Evolutionary conservation across 345 rosid species (phyloP).

Genomic region (Draba incana): DNA sequence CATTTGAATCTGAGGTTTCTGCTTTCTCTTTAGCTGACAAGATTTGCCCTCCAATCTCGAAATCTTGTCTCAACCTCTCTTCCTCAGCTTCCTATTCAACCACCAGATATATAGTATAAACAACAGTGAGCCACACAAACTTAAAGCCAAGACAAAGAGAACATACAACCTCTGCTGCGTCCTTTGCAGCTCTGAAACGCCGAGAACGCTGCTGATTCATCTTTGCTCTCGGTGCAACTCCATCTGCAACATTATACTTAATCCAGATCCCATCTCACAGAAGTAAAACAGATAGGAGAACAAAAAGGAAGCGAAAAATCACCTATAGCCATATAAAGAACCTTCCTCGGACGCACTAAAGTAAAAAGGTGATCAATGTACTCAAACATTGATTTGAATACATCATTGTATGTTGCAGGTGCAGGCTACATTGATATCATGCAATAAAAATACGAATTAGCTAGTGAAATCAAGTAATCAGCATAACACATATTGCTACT

Average conservation of each 20-base stretch:
- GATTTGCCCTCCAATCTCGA: constrained; percentile 63
- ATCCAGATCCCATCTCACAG: constrained; percentile 15
- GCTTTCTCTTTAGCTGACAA: constrained; percentile 71
- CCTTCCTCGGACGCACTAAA: constrained; percentile 95
- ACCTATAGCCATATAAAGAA: constrained; percentile 96
- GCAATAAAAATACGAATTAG: constrained; percentile 8
- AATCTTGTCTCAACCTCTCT: constrained; percentile 79
- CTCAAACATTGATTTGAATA: constrained; percentile 79
- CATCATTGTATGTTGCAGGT: constrained; percentile 91
- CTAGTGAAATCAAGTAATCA: not conserved
- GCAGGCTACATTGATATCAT: constrained; percentile 63
- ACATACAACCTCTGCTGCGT: constrained; percentile 89
- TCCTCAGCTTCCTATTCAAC: constrained; percentile 84
- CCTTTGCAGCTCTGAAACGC: constrained; percentile 96
- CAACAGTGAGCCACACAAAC: constrained; percentile 20
- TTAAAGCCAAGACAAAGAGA: constrained; percentile 25
- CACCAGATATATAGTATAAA: constrained; percentile 24
- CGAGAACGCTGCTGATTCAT: constrained; percentile 98
- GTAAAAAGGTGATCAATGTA: constrained; percentile 90
- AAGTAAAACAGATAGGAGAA: not conserved
- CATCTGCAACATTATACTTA: constrained; percentile 57
- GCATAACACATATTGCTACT: no score
- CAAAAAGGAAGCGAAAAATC: constrained; percentile 36
- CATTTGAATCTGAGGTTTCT: constrained; percentile 91
- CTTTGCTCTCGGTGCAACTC: constrained; percentile 99